phyloP scores from a whole-genome alignment of 2,329 filamentous ascomycete species.

The Thielaviopsis euricoi region DNA sequence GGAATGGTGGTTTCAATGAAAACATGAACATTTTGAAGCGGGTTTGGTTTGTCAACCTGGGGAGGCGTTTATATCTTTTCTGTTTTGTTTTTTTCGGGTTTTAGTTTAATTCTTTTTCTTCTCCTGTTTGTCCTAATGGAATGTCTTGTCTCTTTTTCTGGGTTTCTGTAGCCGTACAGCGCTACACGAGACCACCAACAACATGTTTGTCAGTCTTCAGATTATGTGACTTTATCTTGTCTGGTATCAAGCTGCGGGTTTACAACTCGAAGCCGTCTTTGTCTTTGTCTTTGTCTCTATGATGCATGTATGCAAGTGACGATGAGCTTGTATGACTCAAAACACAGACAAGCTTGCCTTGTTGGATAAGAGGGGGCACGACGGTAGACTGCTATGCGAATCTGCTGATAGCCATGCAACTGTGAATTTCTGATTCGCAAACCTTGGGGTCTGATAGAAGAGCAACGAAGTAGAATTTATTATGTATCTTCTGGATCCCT shows the following conservation, averaged over 20 bases:
- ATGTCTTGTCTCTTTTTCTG: neutral
- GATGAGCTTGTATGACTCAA: too few species aligned
- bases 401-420: neutral
- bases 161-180: too few species aligned
- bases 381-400: neutral
- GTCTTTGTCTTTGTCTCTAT: too few species aligned
- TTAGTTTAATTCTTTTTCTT: slow-evolving; percentile 2
- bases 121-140: neutral
- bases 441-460: too few species aligned
- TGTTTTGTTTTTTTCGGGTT: neutral
- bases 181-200: too few species aligned
- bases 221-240: neutral
- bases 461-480: too few species aligned
- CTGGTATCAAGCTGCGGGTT: neutral
- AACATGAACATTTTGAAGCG: neutral
- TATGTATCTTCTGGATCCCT: too few species aligned
- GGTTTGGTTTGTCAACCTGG: neutral
- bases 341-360: neutral
- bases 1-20: neutral
- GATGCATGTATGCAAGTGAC: too few species aligned
- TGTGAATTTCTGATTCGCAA: neutral
- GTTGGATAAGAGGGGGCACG: neutral
- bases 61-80: neutral
- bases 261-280: too few species aligned
- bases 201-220: too few species aligned